A percentile compares a stretch with the other conserved stretches of the same genome.
phyloP scores from a whole-genome alignment of 2,329 filamentous ascomycete species.

The Pseudocercospora pini-densiflorae region DNA sequence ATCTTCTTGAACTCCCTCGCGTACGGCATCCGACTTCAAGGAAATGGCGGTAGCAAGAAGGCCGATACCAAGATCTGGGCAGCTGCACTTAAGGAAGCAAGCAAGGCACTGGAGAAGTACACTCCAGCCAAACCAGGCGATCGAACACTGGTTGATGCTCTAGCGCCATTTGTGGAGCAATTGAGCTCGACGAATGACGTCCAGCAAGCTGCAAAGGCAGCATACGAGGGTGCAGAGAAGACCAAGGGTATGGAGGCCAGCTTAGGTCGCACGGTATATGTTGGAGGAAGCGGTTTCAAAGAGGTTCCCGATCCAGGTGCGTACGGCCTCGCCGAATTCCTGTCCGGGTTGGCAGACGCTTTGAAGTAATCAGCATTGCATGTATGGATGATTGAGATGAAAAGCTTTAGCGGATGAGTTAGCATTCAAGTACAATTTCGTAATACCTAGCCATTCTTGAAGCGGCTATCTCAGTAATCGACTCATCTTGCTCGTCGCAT shows the following conservation, averaged over 20 bases:
- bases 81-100: constrained; percentile 71
- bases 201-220: constrained; percentile 74
- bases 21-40: constrained; percentile 64
- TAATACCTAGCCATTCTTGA: constrained; percentile 24
- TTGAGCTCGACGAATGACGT: constrained; percentile 69
- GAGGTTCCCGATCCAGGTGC: constrained; percentile 76
- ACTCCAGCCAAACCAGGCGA: constrained; percentile 90
- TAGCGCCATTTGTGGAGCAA: constrained; percentile 82
- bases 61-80: constrained; percentile 60
- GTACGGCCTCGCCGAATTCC: constrained; percentile 81
- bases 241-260: constrained; percentile 94
- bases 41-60: constrained; percentile 39
- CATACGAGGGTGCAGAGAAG: constrained; percentile 74
- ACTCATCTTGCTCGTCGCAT: constrained; percentile 8
- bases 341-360: constrained; percentile 72
- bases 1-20: constrained; percentile 90
- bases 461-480: constrained; percentile 13
- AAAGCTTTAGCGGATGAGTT: constrained; percentile 13
- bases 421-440: constrained; percentile 22
- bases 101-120: constrained; percentile 75
- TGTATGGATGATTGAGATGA: background rate
- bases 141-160: constrained; percentile 85
- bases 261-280: constrained; percentile 81
- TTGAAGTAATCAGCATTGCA: constrained; percentile 36
- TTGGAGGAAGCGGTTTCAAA: constrained; percentile 75